Base-by-base conservation (phyloP, 441 rosid genomes). In the Pelargonium australe region DNA sequence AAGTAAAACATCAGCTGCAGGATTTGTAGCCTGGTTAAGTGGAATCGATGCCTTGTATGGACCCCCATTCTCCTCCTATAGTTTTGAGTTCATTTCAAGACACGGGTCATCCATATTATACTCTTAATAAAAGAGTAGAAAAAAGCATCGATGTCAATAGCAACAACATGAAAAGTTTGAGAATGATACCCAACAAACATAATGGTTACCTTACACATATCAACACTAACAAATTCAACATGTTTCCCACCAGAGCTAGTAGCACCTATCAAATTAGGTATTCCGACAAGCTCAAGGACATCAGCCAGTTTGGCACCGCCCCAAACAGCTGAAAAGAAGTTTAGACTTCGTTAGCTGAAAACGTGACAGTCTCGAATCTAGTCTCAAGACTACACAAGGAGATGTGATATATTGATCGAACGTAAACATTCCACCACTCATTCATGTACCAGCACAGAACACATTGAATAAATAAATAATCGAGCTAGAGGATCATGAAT, bases 1-100 rank as follows among this genome's bases (percentile, higher is more conserved):
- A 73, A 95, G 91, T 70, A 95, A 81, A 77, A 95, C 98, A 85
- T 95, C 99, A 73, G 95, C 93, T 17, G 87, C 94, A 58, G 99
- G 96, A 76, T 89, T 87, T 65, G 96, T 92, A 45, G 98, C 98
- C 77, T 89, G 98, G 72, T 77, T 79, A 17, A 95, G 87, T 45
- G 98, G 95, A 80, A 95, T 88, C 37, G 98, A 92, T 63, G 95
- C 99, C 81, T 90, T 95, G 68, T 89, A 95, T 9, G 98, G 98
- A 31, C 98, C 98, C 41, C 98, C 98, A 20, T 90, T 90, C 87
- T 95, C 99, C 84, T 95, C 98, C 99, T 95, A 79, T 34, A 72
- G 43, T 63, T 68, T 63, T 44, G 61, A 23, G 62, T 57, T 16
- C 16, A 16, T 16, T 57, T 57, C 4, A 57, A 57, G 62, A 28